Percentiles rank a stretch among this genome's conserved stretches.
Conservation (phyloP, 495 filamentous ascomycete genomes). For the Trichoderma virens region DNA sequence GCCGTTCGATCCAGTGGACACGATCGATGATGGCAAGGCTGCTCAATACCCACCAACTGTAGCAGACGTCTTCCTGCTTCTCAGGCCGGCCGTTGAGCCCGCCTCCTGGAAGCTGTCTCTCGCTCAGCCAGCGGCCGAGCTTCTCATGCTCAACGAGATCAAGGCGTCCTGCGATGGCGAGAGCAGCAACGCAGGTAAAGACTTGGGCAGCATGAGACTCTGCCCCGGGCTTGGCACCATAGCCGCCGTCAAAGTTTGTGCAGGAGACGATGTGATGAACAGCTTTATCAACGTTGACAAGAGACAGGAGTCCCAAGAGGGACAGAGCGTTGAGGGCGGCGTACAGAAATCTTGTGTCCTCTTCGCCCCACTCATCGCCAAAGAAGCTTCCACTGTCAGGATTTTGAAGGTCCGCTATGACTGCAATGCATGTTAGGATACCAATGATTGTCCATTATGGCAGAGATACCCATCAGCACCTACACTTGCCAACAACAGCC, state of each 20-base stretch:
- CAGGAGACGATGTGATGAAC: constrained; percentile 71
- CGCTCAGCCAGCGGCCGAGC: constrained; percentile 83
- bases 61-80: constrained; percentile 94
- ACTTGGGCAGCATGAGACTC: constrained; percentile 92
- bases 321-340: constrained; percentile 81
- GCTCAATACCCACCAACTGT: constrained; percentile 94
- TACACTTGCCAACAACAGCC: constrained; percentile 66
- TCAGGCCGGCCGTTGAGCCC: constrained; percentile 92
- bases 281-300: constrained; percentile 71
- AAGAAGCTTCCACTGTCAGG: constrained; percentile 73
- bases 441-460: neutral
- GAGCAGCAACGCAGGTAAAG: constrained; percentile 86
- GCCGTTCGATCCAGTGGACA: constrained; percentile 82
- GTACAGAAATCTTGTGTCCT: constrained; percentile 90
- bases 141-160: constrained; percentile 79
- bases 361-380: constrained; percentile 94
- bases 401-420: constrained; percentile 76
- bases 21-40: constrained; percentile 84
- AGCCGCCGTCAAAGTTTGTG: constrained; percentile 88
- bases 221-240: constrained; percentile 78
- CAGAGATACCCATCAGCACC: constrained; percentile 19
- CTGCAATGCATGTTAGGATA: constrained; percentile 35
- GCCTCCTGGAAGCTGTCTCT: constrained; percentile 78
- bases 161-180: constrained; percentile 72
- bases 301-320: constrained; percentile 58